A percentile compares a stretch with the other conserved stretches of the same genome.
These are phyloP conservation scores for Chrysanthemum makinoi DNA, from an alignment of 129 eudicot species.

Conservation along the genomic window DNA sequence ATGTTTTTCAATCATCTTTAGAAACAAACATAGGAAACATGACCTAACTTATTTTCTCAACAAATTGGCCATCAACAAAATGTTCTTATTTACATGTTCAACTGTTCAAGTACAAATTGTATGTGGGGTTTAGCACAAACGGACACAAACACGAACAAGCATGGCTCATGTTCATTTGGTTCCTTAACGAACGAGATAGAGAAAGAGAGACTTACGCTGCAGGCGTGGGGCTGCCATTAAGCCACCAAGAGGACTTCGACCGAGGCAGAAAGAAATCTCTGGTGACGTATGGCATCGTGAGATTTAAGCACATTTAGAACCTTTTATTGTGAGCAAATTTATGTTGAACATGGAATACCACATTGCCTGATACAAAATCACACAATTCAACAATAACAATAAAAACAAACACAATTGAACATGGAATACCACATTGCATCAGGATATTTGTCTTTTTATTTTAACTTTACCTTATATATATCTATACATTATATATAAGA, in stretches of 20 bases:
- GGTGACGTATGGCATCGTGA: constrained; percentile 63
- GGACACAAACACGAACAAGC: not conserved
- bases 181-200: not conserved
- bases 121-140: not conserved
- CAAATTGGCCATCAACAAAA: too few species aligned
- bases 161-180: too few species aligned
- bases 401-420: constrained; percentile 24
- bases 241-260: constrained; percentile 72
- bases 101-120: too few species aligned
- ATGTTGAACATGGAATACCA: constrained; percentile 62
- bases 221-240: constrained; percentile 62
- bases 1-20: too few species aligned
- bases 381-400: constrained; percentile 25
- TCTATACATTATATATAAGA: too few species aligned
- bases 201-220: constrained; percentile 54
- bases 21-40: too few species aligned
- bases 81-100: too few species aligned
- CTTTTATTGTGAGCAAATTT: constrained; percentile 45
- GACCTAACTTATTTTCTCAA: too few species aligned
- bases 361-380: constrained; percentile 36
- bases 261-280: constrained; percentile 44
- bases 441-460: too few species aligned
- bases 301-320: constrained; percentile 36
- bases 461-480: too few species aligned
- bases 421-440: too few species aligned